A percentile compares a stretch with the other conserved stretches of the same genome.
Evolutionary conservation across 805 yeast genomes (phyloP).

Genomic region (Hanseniaspora mollemarum): DNA sequence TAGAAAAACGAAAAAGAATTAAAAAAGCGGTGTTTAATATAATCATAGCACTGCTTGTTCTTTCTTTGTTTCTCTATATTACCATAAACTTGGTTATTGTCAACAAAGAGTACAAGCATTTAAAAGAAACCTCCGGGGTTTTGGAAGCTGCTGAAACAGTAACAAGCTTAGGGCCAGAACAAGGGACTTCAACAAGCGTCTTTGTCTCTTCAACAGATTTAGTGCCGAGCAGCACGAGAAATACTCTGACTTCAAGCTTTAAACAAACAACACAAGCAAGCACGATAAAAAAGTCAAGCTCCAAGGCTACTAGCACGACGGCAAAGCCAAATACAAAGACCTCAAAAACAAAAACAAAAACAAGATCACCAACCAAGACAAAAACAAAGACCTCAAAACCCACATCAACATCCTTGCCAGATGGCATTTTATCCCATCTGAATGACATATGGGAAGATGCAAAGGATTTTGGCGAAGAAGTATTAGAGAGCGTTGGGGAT

Average conservation of each 20-base stretch:
- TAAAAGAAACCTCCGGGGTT: constrained; percentile 2
- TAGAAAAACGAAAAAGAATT: background rate
- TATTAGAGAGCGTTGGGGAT: background rate
- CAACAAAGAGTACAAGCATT: constrained; percentile 4
- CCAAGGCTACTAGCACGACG: background rate
- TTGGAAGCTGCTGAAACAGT: background rate
- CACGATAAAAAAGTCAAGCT: too few species aligned
- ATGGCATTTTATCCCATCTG: background rate
- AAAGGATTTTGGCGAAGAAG: constrained; percentile 4
- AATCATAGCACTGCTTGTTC: background rate
- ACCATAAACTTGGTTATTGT: constrained; percentile 3
- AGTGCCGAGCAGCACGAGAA: background rate
- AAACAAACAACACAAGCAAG: background rate
- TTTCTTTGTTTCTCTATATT: constrained; percentile 1
- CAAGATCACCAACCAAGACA: background rate
- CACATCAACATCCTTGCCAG: background rate
- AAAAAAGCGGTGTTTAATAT: background rate
- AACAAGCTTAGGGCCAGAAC: background rate
- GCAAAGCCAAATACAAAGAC: background rate
- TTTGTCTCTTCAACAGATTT: background rate
- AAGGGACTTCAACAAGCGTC: background rate
- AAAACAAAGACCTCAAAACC: background rate
- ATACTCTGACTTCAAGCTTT: background rate
- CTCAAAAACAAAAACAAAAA: background rate
- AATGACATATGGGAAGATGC: constrained; percentile 10